Evolutionary conservation across 2,329 filamentous ascomycete species (phyloP).

Genomic region (Colletotrichum sp.): DNA sequence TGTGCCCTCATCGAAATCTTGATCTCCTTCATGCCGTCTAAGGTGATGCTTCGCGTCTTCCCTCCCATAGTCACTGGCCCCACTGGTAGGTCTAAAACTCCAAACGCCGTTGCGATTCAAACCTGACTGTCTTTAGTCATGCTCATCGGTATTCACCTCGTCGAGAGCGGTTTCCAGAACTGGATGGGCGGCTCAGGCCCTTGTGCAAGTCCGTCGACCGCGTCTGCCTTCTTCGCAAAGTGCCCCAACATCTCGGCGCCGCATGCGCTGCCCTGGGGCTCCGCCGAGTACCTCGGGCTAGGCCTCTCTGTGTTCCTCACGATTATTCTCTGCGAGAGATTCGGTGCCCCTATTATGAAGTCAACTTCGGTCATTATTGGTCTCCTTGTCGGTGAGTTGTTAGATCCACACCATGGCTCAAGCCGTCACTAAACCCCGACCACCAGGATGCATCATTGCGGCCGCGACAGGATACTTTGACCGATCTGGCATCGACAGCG

Average conservation of each 20-base stretch:
- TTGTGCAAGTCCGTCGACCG: constrained; percentile 54
- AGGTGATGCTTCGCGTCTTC: constrained; percentile 72
- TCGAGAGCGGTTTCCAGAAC: constrained; percentile 73
- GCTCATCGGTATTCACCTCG: constrained; percentile 76
- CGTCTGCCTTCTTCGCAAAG: constrained; percentile 62
- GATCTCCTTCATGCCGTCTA: constrained; percentile 76
- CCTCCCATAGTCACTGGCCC: constrained; percentile 80
- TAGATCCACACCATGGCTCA: neutral
- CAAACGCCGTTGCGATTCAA: neutral
- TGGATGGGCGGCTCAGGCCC: constrained; percentile 78
- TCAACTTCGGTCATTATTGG: constrained; percentile 78
- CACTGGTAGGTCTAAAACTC: constrained; percentile 49
- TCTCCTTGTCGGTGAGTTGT: constrained; percentile 48
- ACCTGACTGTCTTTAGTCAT: constrained; percentile 39
- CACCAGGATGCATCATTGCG: constrained; percentile 74
- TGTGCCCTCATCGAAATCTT: constrained; percentile 73
- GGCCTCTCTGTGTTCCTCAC: constrained; percentile 81
- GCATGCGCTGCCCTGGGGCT: constrained; percentile 77
- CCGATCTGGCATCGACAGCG: constrained; percentile 69
- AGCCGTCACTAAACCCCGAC: constrained; percentile 34
- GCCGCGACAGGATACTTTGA: constrained; percentile 81
- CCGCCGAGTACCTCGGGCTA: constrained; percentile 76
- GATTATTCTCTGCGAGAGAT: constrained; percentile 81
- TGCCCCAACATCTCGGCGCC: constrained; percentile 74
- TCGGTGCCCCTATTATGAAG: constrained; percentile 85